Evolutionary conservation across 2,329 filamentous ascomycete species (phyloP), one percentile per base, ranked within the genome.

Genomic region (Lomentospora prolificans): DNA sequence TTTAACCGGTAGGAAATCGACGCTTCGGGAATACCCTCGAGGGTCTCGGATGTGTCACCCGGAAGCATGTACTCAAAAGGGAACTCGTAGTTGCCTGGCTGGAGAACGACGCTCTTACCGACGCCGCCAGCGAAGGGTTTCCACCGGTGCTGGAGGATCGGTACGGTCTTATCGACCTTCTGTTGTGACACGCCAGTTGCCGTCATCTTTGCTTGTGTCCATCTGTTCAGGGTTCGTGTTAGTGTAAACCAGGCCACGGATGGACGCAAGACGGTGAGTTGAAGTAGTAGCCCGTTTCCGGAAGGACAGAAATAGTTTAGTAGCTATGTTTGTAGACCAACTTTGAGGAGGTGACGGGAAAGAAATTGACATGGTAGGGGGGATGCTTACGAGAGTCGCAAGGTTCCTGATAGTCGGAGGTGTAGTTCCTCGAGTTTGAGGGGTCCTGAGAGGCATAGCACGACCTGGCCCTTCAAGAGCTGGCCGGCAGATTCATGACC

Each of bases 1-100:
- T 95, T 95, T 65, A 99, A 77, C 61, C 87, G 85, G 72, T 97
- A 99, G 51, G 89, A 87, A 58, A 97, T 85, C 71, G 87, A 92
- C 14, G 88, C 91, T 63, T 95, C 89, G 56, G 81, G 79, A 57
- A 97, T 75, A 3, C 94, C 94, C 71, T 97, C 94, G 41, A 99
- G 82, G 65, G 90, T 96, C 77, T 97, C 94, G 17, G 89, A 81
- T 24, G 79, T 84, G 63, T 81, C 74, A 57, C 88, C 88, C 14
- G 86, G 80, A n/a, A 92, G 74, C 57, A 87, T 75, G 57, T 85
- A 75, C 62, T 90, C 84, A 67, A 94, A 92, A 0, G 87, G 87
- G 72, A 87, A 92, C 68, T 91, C 87, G 70, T 94, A 90, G 69
- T 92, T 92, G 59, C 87, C 87, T 25, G 86, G 81, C 3, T 79